Percentiles rank a stretch among this genome's conserved stretches.
phyloP scores from a whole-genome alignment of 2,329 filamentous ascomycete genomes.

The Aspergillus fischeri region DNA sequence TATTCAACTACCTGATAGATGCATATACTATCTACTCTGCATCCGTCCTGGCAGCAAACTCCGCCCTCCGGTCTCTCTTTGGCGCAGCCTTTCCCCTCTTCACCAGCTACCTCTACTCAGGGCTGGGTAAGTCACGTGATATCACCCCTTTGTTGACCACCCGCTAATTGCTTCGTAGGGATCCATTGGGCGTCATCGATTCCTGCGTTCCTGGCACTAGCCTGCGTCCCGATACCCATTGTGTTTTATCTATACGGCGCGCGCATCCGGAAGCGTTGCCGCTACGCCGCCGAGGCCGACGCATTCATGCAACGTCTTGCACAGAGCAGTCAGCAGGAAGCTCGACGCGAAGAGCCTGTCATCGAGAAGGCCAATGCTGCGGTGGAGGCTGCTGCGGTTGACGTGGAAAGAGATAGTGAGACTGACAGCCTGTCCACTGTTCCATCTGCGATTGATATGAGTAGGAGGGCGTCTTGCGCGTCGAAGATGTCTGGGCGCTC shows the following conservation, averaged over 20 bases:
- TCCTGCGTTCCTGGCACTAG: conserved; percentile 41
- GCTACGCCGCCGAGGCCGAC: conserved; percentile 21
- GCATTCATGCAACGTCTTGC: conserved; percentile 2
- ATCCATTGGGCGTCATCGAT: conserved; percentile 46
- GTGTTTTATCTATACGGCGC: conserved; percentile 39
- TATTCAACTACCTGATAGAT: conserved; percentile 42
- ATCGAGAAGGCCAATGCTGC: neutral
- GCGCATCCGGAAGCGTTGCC: conserved; percentile 33
- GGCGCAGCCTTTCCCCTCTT: conserved; percentile 46
- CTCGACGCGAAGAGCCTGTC: neutral
- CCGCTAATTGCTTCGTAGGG: conserved; percentile 7
- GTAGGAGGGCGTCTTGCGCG: neutral
- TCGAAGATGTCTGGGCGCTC: conserved; percentile 2
- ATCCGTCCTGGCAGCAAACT: conserved; percentile 39
- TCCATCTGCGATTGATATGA: neutral
- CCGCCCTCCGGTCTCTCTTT: conserved; percentile 42
- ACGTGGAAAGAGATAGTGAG: neutral
- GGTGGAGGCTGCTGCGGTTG: neutral
- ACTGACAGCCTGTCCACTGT: neutral
- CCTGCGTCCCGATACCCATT: conserved; percentile 39
- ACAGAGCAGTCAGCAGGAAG: neutral
- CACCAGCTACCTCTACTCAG: conserved; percentile 42
- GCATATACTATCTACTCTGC: conserved; percentile 40
- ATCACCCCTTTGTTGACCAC: neutral
- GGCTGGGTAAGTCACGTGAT: conserved; percentile 22